A percentile compares a stretch with the other conserved stretches of the same genome.
These are phyloP conservation scores for Trichodelitschia bisporula DNA, from an alignment of 495 filamentous ascomycete genomes.

Conservation along the genomic window DNA sequence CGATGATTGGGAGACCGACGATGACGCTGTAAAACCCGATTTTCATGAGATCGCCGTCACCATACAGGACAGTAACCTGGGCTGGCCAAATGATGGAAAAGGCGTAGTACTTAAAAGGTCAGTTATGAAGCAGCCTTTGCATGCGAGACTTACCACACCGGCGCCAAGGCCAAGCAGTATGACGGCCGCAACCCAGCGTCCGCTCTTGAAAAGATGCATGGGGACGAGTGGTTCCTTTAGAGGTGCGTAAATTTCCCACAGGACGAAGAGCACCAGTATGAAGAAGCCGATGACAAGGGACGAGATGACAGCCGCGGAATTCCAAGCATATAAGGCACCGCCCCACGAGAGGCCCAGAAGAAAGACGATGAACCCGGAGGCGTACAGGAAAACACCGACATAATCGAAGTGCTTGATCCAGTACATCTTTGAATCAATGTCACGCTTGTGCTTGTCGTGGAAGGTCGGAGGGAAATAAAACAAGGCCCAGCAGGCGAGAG, in stretches of 20 bases:
- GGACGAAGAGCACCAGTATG: constrained; percentile 13
- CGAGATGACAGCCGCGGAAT: constrained; percentile 15
- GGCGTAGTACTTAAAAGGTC: constrained; percentile 8
- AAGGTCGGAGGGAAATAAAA: constrained; percentile 14
- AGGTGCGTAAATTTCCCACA: constrained; percentile 12
- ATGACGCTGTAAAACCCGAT: constrained; percentile 1
- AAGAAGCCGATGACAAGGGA: constrained; percentile 17
- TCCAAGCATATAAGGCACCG: constrained; percentile 18
- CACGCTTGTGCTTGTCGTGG: constrained; percentile 9
- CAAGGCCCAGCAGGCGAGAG: constrained; percentile 6
- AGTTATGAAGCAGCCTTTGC: too few relatives aligned
- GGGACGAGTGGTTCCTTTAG: constrained; percentile 7
- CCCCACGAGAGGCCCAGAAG: constrained; percentile 18
- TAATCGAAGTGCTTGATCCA: constrained; percentile 12
- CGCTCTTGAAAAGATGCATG: constrained; percentile 7
- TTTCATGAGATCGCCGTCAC: neutral
- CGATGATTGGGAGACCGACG: constrained; percentile 1
- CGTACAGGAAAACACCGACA: constrained; percentile 9
- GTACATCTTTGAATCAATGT: constrained; percentile 3
- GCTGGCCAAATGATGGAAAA: constrained; percentile 7
- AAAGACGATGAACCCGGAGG: constrained; percentile 11
- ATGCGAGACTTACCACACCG: too few relatives aligned
- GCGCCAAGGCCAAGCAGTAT: constrained; percentile 3
- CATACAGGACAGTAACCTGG: neutral
- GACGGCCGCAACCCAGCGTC: constrained; percentile 2